phyloP scores from a whole-genome alignment of 1,284 basidiomycete genomes.

The Volvariella volvacea region DNA sequence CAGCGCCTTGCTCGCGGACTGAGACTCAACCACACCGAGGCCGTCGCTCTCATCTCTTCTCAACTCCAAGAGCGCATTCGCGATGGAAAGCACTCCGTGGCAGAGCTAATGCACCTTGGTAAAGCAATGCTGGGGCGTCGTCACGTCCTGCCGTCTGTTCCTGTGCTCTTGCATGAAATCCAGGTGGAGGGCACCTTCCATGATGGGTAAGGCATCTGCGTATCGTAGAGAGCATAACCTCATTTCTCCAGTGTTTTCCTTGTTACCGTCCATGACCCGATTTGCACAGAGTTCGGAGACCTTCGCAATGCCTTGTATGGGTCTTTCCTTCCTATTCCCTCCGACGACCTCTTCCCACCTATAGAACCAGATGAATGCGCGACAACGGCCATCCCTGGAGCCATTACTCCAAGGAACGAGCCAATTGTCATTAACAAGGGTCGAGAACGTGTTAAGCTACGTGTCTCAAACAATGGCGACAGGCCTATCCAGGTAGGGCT shows the following conservation, averaged over 20 bases:
- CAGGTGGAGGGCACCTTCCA: slow-evolving; percentile 91
- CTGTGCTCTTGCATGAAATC: slow-evolving; percentile 67
- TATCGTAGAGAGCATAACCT: slow-evolving; percentile 2
- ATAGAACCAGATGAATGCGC: slow-evolving; percentile 41
- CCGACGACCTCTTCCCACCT: slow-evolving; percentile 57
- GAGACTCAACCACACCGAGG: slow-evolving; percentile 82
- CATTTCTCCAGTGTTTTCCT: slow-evolving; percentile 69
- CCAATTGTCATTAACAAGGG: slow-evolving; percentile 74
- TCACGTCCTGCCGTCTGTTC: slow-evolving; percentile 84
- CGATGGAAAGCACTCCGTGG: slow-evolving; percentile 88
- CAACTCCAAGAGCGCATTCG: slow-evolving; percentile 93
- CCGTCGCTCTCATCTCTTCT: slow-evolving; percentile 83
- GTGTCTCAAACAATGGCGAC: slow-evolving; percentile 91
- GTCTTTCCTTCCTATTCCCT: slow-evolving; percentile 84
- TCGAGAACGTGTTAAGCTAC: slow-evolving; percentile 62
- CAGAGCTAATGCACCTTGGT: slow-evolving; percentile 88
- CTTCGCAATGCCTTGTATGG: slow-evolving; percentile 83
- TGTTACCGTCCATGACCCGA: slow-evolving; percentile 91
- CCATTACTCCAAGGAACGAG: slow-evolving; percentile 63
- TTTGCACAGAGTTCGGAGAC: slow-evolving; percentile 80
- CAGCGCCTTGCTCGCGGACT: slow-evolving; percentile 90
- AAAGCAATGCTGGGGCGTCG: slow-evolving; percentile 84
- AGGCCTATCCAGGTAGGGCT: slow-evolving; percentile 84
- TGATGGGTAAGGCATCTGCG: slow-evolving; percentile 54
- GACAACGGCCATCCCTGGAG: slow-evolving; percentile 62